These are phyloP conservation scores for Raffaelea arxii DNA, from an alignment of 2,329 filamentous ascomycete species.

Conservation along the genomic window DNA sequence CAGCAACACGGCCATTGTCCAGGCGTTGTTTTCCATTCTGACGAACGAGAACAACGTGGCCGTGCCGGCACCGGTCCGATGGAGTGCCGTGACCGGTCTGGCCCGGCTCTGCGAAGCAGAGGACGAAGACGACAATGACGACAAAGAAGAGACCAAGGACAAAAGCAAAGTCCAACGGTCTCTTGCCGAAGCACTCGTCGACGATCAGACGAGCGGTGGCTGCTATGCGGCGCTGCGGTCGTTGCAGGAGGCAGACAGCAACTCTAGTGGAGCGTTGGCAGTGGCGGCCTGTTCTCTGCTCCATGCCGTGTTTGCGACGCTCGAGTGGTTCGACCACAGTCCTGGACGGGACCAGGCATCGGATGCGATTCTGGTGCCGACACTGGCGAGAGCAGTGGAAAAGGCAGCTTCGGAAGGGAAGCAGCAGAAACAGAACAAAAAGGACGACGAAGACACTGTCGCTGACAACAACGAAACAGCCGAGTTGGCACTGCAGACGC, in stretches of 20 bases:
- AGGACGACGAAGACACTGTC: slow-evolving; percentile 1
- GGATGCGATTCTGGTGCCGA: slow-evolving; percentile 40
- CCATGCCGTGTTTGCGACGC: slow-evolving; percentile 49
- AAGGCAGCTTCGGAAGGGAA: too few species aligned
- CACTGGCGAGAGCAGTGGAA: slow-evolving; percentile 30
- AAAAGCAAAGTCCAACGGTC: too few species aligned
- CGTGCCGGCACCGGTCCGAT: slow-evolving; percentile 24
- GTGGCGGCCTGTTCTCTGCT: slow-evolving; percentile 51
- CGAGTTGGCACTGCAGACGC: slow-evolving; percentile 45
- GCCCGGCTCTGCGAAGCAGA: slow-evolving; percentile 50
- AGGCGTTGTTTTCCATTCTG: slow-evolving; percentile 46
- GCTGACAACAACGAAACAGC: neutral
- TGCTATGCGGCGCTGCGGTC: slow-evolving; percentile 40
- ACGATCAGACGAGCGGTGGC: slow-evolving; percentile 26
- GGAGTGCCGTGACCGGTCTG: slow-evolving; percentile 44
- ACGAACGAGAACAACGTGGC: too few species aligned
- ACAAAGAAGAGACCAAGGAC: too few species aligned
- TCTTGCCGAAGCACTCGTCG: slow-evolving; percentile 44
- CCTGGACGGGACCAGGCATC: slow-evolving; percentile 37
- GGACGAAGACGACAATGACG: slow-evolving; percentile 36
- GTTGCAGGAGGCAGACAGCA: slow-evolving; percentile 36
- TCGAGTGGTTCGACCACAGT: slow-evolving; percentile 42
- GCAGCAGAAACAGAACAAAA: slow-evolving; percentile 13
- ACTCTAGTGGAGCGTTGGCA: slow-evolving; percentile 37
- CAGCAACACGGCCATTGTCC: slow-evolving; percentile 35